Evolutionary conservation across 306 rosid genomes (phyloP), one percentile per base, ranked within the genome.

Genomic region (Betula pendula): DNA sequence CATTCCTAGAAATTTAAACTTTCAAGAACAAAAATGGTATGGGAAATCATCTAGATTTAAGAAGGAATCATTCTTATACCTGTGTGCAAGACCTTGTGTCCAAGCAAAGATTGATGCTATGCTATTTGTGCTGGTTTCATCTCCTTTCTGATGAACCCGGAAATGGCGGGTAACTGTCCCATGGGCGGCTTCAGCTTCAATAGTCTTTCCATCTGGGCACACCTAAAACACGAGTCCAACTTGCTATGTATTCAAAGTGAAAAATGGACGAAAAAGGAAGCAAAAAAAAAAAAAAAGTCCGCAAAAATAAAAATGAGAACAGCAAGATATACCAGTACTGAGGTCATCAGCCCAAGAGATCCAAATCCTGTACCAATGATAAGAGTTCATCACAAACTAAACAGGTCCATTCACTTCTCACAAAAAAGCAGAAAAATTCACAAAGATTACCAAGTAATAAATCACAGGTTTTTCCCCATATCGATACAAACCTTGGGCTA

Each of bases 51-150:
- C 51, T 14, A 20, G 35, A 42, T n/a, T 5, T 59, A 24, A 25
- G 35, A 19, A 65, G 43, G 59, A 70, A 73, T 70, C 27, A 29
- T 71, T 44, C 56, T 52, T 22, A 43, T 80, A 95, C 99, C 99
- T 95, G 87, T 95, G 99, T 45, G 97, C 96, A 48, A 95, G 94
- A 60, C 99, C 99, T 48, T 97, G 84, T 49, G 97, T 82, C 99
- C 99, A 95, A 82, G 99, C 99, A 91, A 95, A 95, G 77, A 95
- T 90, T 77, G 99, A 95, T n/a, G 99, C 99, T 71, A 95, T 92
- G 89, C 99, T 95, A 71, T 95, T 95, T 83, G 99, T 95, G 90
- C 99, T 95, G 62, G 99, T 95, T 92, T 95, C 99, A 63, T 97
- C 97, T 33, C 99, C 99, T 78, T 89, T 95, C 84, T 95, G 97